These are phyloP conservation scores for grape (Vitis vinifera) DNA, from an alignment of 164 flowering plant species.

Conservation along the genomic window ASM3070453v1 NC_081814.1:6965501-6966000, in stretches of 20 bases:
- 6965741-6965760: slow-evolving; percentile 67
- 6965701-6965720: slow-evolving; percentile 13
- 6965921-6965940: slow-evolving; percentile 36
- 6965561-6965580: too few relatives aligned
- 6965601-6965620: too few relatives aligned
- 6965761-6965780: slow-evolving; percentile 45
- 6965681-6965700: slow-evolving; percentile 6
- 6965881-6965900: too few relatives aligned
- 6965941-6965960: slow-evolving; percentile 86
- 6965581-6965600: too few relatives aligned
- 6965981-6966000: slow-evolving; percentile 54
- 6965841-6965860: background rate
- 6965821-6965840: background rate
- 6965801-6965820: background rate
- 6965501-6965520: too few relatives aligned
- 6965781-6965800: slow-evolving; percentile 55
- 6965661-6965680: too few relatives aligned
- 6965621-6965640: background rate
- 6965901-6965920: background rate
- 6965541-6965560: too few relatives aligned
- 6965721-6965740: slow-evolving; percentile 71
- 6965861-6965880: background rate
- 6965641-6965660: background rate
- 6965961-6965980: slow-evolving; percentile 45
- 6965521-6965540: too few relatives aligned